Base-by-base conservation (phyloP, 2,329 filamentous ascomycete genomes). In the Pleurostoma richardsiae region DNA sequence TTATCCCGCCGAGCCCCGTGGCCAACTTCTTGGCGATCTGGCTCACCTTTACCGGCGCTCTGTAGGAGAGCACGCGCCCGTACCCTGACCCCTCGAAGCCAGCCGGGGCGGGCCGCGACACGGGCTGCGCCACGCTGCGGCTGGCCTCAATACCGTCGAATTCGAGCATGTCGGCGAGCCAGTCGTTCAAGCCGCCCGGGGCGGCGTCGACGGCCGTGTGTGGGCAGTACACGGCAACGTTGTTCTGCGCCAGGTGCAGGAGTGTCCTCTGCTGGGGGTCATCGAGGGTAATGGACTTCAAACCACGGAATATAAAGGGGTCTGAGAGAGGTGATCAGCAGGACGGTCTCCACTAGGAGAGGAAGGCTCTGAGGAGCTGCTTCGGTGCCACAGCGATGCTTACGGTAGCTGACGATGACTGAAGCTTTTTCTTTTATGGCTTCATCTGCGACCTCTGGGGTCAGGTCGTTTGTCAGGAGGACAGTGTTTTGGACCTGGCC, bases 161-260 rank as follows among this genome's bases (percentile, higher is more conserved):
- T 3, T 85, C 83, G 26, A 96, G 81, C 42, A 95, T 85, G 60
- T 95, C 87, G 50, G 89, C 90, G 7, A 99, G 83, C 92, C 92
- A 99, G 64, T 95, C 89, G 61, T 91, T 95, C 56, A 99, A 80
- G 4, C 94, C 94, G 19, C 84, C 82, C 1, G 83, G 81, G 1
- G 88, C 88, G 38, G 90, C 90, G 66, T 99, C 94, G 40, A 97
- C 82, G 10, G 94, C 92, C 1, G 94, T 99, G 69, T 99, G 94
- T 1, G 94, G 94, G 54, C 86, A 90, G 73, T 97, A 99, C 47
- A 99, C 90, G 54, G 90, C 95, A 58, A 99, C 90, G 33, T 92
- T 91, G 64, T 88, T 83, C 52, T 88, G 86, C 41, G 86, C 87
- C 10, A 99, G 79, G 40, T 85, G 80, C 4, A 99, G 76, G 30